A percentile compares a stretch with the other conserved stretches of the same genome.
phyloP scores from a whole-genome alignment of 768 basidiomycete genomes.

The Leucosporidium creatinivorum region DNA sequence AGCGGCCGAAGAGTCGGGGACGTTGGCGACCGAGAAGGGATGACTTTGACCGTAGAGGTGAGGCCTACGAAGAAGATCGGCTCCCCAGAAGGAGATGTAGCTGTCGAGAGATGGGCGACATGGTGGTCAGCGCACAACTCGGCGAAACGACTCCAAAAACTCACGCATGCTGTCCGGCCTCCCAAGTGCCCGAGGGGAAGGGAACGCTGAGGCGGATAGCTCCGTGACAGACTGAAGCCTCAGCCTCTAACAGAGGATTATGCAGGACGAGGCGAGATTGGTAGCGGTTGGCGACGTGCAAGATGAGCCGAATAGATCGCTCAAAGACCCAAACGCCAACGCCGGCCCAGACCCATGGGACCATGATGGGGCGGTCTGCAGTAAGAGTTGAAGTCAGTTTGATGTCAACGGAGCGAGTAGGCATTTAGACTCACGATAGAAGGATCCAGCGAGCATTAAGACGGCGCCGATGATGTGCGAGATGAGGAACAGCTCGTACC shows the following conservation, averaged over 20 bases:
- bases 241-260: conserved; percentile 11
- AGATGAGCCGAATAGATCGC: conserved; percentile 10
- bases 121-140: too few species aligned
- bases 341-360: conserved; percentile 14
- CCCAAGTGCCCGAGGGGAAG: conserved; percentile 9
- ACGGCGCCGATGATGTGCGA: conserved; percentile 26
- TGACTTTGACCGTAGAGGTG: conserved; percentile 24
- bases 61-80: conserved; percentile 16
- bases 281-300: conserved; percentile 6
- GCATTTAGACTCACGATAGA: conserved; percentile 21
- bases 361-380: conserved; percentile 20
- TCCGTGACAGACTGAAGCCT: conserved; percentile 12
- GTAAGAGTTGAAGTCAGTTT: background rate
- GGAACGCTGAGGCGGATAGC: conserved; percentile 26
- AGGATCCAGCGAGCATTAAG: conserved; percentile 20
- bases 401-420: background rate
- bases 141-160: background rate
- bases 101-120: too few species aligned
- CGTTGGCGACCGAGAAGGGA: conserved; percentile 27
- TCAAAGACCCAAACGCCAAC: conserved; percentile 26
- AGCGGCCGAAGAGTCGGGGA: background rate
- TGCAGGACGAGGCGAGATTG: conserved; percentile 14
- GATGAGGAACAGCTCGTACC: conserved; percentile 26
- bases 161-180: conserved; percentile 11
- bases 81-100: conserved; percentile 29